A percentile compares a stretch with the other conserved stretches of the same genome.
phyloP scores from a whole-genome alignment of 345 rosid genomes.

The Draba incana region DNA sequence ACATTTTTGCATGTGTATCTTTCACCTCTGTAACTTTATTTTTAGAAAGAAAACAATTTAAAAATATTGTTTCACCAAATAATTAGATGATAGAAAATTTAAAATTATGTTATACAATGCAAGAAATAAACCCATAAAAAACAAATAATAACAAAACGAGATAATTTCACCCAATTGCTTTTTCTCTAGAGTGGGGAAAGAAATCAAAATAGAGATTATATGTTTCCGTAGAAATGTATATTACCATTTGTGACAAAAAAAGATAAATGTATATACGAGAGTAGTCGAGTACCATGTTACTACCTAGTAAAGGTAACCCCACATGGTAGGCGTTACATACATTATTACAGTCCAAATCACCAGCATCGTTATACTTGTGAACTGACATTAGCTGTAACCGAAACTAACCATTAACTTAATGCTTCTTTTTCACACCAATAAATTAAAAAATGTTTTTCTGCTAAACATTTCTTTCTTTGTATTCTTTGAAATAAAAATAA shows the following conservation, averaged over 20 bases:
- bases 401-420: conserved; percentile 26
- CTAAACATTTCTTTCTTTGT: neutral
- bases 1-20: too few relatives aligned
- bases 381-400: conserved; percentile 33
- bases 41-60: too few relatives aligned
- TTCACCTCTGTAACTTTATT: too few relatives aligned
- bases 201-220: neutral
- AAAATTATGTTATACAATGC: too few relatives aligned
- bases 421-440: neutral
- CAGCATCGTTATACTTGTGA: conserved; percentile 35
- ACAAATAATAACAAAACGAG: too few relatives aligned
- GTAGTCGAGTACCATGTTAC: conserved; percentile 2
- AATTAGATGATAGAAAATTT: too few relatives aligned
- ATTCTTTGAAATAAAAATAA: neutral
- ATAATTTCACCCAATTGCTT: too few relatives aligned
- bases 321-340: conserved; percentile 36
- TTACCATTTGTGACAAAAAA: too few relatives aligned
- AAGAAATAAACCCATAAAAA: too few relatives aligned
- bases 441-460: neutral
- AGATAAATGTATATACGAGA: too few relatives aligned
- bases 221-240: neutral
- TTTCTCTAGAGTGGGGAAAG: too few relatives aligned
- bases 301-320: conserved; percentile 10
- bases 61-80: too few relatives aligned
- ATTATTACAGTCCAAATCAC: conserved; percentile 28